These are phyloP conservation scores for Trametes villosa DNA, from an alignment of 768 basidiomycete genomes.

Conservation along the genomic window DNA sequence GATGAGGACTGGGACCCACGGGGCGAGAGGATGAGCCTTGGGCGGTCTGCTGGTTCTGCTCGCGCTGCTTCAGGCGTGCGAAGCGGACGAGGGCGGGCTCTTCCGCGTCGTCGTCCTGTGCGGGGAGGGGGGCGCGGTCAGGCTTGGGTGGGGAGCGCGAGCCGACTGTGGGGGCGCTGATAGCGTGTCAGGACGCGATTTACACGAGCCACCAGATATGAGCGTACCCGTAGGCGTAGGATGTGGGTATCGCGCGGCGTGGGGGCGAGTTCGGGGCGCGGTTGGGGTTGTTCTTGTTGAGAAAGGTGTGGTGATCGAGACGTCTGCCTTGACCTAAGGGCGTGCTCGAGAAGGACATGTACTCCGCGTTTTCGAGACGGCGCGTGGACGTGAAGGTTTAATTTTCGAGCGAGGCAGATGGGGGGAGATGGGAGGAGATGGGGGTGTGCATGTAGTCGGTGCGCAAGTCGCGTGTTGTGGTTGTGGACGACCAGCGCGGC, in stretches of 20 bases:
- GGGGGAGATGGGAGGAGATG: constrained; percentile 6
- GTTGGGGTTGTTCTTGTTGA: constrained; percentile 56
- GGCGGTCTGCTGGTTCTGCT: constrained; percentile 37
- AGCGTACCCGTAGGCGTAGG: constrained; percentile 74
- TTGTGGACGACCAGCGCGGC: constrained; percentile 20
- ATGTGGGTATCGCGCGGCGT: constrained; percentile 51
- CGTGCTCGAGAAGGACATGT: constrained; percentile 88
- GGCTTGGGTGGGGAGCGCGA: constrained; percentile 65
- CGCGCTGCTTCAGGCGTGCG: constrained; percentile 50
- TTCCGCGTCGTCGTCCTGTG: constrained; percentile 47
- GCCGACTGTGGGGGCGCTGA: constrained; percentile 58
- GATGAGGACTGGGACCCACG: constrained; percentile 45
- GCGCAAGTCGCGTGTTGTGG: constrained; percentile 26
- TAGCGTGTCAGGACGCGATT: constrained; percentile 27
- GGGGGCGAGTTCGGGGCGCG: constrained; percentile 36
- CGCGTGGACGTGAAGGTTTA: constrained; percentile 9
- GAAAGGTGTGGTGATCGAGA: constrained; percentile 79
- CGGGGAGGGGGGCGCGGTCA: constrained; percentile 41
- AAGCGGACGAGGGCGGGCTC: constrained; percentile 52
- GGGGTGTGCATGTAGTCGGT: constrained; percentile 21
- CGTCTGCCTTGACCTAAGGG: constrained; percentile 85
- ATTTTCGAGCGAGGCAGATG: background rate
- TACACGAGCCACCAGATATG: constrained; percentile 21
- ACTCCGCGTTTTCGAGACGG: constrained; percentile 30
- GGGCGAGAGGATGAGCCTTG: constrained; percentile 27